Evolutionary conservation across 2,329 filamentous ascomycete genomes (phyloP), one percentile per base, ranked within the genome.

Genomic region (Ceratocystis cacaofunesta): DNA sequence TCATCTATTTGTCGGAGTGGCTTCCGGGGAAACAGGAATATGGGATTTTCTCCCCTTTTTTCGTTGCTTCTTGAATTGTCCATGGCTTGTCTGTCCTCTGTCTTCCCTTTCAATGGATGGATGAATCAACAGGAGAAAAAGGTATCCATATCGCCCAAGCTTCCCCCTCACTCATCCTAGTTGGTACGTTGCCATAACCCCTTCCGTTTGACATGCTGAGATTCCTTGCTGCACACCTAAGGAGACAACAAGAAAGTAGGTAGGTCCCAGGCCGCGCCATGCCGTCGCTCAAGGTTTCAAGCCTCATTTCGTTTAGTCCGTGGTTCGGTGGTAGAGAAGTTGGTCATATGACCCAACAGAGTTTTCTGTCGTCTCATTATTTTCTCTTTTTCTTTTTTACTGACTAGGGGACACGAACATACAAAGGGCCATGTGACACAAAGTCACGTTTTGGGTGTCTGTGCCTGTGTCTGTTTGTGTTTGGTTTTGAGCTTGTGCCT

Each of bases 211-310:
- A 55, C 30, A n/a, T 41, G 36, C 32, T 43, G 15, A 44, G 22
- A 10, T 19, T 50, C 48, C 48, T 41, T 50, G 19, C 58, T 65
- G 64, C 64, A 65, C 30, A 30, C 63, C 58, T 43, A 65, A 65
- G 58, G 64, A 65, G 64, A 65, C 55, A 61, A 48, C 25, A 61
- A 62, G 41, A 48, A 46, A 30, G 2, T 28, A 57, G 28, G 52
- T 57, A 41, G 36, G 36, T 32, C n/a, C 52, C 7, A 62, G 41
- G 41, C 61, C 61, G 41, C 41, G 43, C 61, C 44, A 46, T 28
- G 52, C 12, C 28, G 52, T 57, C 10, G 58, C 58, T 61, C 58
- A 44, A 61, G 43, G 41, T 25, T 61, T 43, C 58, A 61, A 61
- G 41, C 52, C 52, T 57, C 52, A 57, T 57, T 30, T 57, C 52